Evolutionary conservation across 116 monocot species (phyloP), one percentile per base, ranked within the genome.

Genomic region (Zostera marina): DNA sequence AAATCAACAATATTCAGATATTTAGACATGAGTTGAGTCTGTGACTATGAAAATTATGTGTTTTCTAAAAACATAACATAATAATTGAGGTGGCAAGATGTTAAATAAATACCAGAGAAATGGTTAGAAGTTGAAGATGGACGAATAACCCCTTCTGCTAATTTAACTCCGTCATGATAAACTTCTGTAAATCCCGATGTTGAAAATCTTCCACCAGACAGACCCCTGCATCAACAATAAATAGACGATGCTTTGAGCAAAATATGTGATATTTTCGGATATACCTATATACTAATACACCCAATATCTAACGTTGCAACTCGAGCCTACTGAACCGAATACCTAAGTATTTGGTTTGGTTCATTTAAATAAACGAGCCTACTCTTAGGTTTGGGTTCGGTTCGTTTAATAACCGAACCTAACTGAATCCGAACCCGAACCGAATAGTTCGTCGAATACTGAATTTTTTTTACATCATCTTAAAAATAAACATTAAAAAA

Each of bases 161-260:
- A 59, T 19, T 19, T 59, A 19, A 32, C 56, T 56, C 32, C 1
- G 43, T 40, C 22, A 11, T 12, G 19, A 16, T 22, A 19, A 44
- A 19, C 8, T 9, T 19, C 59, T 59, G 9, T 5, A 41, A 22
- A 41, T 17, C 19, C 43, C 21, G 17, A 42, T 59, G 42, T 22
- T 22, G 43, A 26, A 26, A 26, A 26, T 26, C 26, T 62, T 69
- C 63, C 70, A 44, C 42, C 65, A 70, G 52, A 23, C 68, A 71
- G 44, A 47, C 39, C 47, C 72, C 87, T 82, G 72, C 56, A 56
- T 15, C 7, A 56, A 32, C 12, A 25, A 7, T 38, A 49, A 56
- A 24, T 26, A 32, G 15, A 22, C 20, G 38, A 56, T 26, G n/a
- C 19, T 49, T 14, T 19, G 17, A 49, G 48, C 19, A 49, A n/a